Conservation (phyloP, 2,329 filamentous ascomycete genomes). For the Pochonia chlamydosporia region DNA sequence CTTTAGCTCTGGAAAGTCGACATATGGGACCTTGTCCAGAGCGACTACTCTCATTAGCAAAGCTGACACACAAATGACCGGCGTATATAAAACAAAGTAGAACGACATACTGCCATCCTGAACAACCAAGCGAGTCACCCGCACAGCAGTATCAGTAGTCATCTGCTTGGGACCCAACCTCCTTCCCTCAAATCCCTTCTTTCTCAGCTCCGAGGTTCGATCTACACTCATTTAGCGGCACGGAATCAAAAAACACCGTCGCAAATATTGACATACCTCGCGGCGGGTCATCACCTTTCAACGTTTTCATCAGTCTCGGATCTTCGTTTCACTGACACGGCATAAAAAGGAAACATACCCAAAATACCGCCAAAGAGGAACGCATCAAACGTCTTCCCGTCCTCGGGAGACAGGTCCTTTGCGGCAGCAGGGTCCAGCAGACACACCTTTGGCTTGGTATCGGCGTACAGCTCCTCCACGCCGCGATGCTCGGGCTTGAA, state of each 20-base stretch:
- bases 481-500: constrained; percentile 69
- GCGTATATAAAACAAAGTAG: neutral
- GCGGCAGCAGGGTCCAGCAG: constrained; percentile 81
- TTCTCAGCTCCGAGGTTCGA: constrained; percentile 88
- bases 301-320: constrained; percentile 1
- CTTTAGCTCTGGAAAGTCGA: constrained; percentile 84
- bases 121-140: constrained; percentile 84
- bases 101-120: constrained; percentile 66
- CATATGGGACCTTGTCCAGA: constrained; percentile 71
- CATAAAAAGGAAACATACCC: constrained; percentile 55
- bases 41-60: constrained; percentile 48
- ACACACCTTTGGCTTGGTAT: constrained; percentile 71
- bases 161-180: constrained; percentile 90
- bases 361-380: constrained; percentile 96
- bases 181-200: constrained; percentile 85
- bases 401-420: constrained; percentile 75
- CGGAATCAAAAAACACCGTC: too few relatives aligned
- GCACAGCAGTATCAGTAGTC: constrained; percentile 95
- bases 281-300: constrained; percentile 82
- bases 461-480: constrained; percentile 76
- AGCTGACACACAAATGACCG: neutral
- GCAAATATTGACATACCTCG: constrained; percentile 77
- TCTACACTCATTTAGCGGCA: constrained; percentile 58
- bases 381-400: constrained; percentile 77
- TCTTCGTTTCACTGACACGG: neutral